phyloP scores from a whole-genome alignment of 345 rosid genomes.

The Gossypium arboreum region DNA sequence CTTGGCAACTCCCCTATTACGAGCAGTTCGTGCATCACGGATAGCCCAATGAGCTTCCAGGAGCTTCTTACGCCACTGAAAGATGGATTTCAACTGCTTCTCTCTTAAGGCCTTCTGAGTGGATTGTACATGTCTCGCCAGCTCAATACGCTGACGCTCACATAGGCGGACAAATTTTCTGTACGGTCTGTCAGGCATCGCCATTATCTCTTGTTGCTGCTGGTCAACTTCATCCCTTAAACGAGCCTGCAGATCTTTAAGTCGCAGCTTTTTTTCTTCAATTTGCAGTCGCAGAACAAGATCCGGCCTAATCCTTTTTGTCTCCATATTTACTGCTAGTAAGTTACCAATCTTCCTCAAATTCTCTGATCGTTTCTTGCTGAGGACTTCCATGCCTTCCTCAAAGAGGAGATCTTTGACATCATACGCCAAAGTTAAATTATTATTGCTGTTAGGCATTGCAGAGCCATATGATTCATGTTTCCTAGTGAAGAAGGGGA shows the following conservation, averaged over 20 bases:
- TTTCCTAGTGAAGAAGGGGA: slow-evolving; percentile 95
- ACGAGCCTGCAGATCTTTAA: slow-evolving; percentile 74
- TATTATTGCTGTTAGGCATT: slow-evolving; percentile 63
- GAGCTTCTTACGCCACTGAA: slow-evolving; percentile 99
- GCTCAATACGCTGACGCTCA: slow-evolving; percentile 92
- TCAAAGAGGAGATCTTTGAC: slow-evolving; percentile 87
- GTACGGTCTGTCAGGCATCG: slow-evolving; percentile 98
- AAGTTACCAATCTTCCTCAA: slow-evolving; percentile 77
- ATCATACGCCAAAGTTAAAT: slow-evolving; percentile 75
- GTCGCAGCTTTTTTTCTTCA: slow-evolving; percentile 88
- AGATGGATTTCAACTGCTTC: slow-evolving; percentile 92
- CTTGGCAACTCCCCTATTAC: slow-evolving; percentile 97
- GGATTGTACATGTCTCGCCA: slow-evolving; percentile 80
- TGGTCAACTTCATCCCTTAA: slow-evolving; percentile 91
- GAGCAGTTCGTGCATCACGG: slow-evolving; percentile 98
- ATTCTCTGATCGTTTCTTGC: slow-evolving; percentile 70
- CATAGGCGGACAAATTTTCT: slow-evolving; percentile 95
- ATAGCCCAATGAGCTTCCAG: slow-evolving; percentile 97
- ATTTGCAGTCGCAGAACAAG: slow-evolving; percentile 96
- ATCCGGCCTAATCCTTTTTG: slow-evolving; percentile 97
- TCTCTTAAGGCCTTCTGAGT: slow-evolving; percentile 84
- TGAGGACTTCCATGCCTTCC: slow-evolving; percentile 81
- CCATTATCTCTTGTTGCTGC: slow-evolving; percentile 97
- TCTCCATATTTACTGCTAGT: slow-evolving; percentile 81
- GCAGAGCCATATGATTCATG: slow-evolving; percentile 81